These are phyloP conservation scores for Irpex lacteus DNA, from an alignment of 1,284 basidiomycete species.

Conservation along the genomic window DNA sequence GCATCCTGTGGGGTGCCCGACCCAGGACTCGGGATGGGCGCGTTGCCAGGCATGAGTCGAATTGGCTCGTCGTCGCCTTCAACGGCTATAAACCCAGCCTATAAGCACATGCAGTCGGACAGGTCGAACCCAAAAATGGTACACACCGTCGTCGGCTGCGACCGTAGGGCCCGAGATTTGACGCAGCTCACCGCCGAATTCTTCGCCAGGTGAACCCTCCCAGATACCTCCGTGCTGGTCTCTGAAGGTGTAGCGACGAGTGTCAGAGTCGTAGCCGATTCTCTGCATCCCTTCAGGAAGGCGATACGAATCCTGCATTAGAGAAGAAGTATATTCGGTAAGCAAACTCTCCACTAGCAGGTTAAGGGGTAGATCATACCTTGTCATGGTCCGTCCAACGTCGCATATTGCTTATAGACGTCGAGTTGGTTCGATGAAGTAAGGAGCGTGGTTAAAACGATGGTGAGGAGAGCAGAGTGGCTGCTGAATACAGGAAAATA, in stretches of 20 bases:
- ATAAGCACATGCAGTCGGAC: neutral
- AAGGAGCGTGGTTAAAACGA: no score
- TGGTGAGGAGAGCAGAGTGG: no score
- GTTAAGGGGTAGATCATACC: neutral
- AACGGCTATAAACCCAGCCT: no score
- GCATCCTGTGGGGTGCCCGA: no score
- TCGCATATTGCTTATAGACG: neutral
- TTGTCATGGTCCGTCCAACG: conserved; percentile 10
- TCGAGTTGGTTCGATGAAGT: no score
- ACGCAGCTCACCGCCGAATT: conserved; percentile 35
- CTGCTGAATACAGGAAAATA: no score
- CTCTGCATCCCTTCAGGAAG: conserved; percentile 52
- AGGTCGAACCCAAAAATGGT: neutral
- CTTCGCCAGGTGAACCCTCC: conserved; percentile 25
- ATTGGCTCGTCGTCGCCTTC: conserved; percentile 6
- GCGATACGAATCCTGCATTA: conserved; percentile 42
- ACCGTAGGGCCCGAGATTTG: conserved; percentile 4
- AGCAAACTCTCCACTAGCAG: no score
- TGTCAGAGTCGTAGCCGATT: conserved; percentile 53
- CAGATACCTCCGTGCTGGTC: conserved; percentile 45
- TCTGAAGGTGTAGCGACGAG: conserved; percentile 44
- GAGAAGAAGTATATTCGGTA: neutral
- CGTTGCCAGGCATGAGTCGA: conserved; percentile 8
- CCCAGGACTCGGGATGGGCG: neutral
- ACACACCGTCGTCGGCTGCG: neutral